These are phyloP conservation scores for Boechera stricta DNA, from an alignment of 345 rosid genomes.

Conservation along the genomic window DNA sequence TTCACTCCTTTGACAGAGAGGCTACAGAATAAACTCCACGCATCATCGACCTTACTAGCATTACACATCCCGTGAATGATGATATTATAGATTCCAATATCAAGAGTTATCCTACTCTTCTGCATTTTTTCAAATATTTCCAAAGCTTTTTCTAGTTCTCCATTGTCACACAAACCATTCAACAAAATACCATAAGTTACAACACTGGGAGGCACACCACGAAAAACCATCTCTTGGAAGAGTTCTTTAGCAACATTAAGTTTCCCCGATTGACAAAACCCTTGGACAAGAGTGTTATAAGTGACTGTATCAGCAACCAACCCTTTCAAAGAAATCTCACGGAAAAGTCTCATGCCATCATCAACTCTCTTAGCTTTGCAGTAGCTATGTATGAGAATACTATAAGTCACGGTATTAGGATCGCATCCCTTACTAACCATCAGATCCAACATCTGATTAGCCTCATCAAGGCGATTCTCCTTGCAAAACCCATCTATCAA, in stretches of 20 bases:
- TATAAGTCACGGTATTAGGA: slow-evolving; percentile 28
- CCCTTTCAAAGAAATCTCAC: background rate
- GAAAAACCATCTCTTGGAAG: slow-evolving; percentile 13
- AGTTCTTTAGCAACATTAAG: background rate
- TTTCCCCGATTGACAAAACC: slow-evolving; percentile 11
- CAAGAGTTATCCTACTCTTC: background rate
- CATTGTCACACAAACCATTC: background rate
- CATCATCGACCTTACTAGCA: slow-evolving; percentile 1
- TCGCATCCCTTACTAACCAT: slow-evolving; percentile 21
- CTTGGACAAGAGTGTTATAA: slow-evolving; percentile 18
- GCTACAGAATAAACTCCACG: slow-evolving; percentile 33
- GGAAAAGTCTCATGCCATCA: slow-evolving; percentile 5
- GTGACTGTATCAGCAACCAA: background rate
- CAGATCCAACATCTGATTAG: slow-evolving; percentile 27
- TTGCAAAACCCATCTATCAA: slow-evolving; percentile 39
- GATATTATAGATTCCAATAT: background rate
- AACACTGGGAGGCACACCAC: slow-evolving; percentile 34
- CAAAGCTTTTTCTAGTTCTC: background rate
- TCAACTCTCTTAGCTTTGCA: slow-evolving; percentile 14
- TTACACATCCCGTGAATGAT: slow-evolving; percentile 1
- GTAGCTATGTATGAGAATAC: slow-evolving; percentile 8
- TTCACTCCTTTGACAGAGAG: slow-evolving; percentile 33
- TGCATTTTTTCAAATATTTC: background rate
- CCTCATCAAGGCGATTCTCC: slow-evolving; percentile 37
- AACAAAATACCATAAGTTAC: slow-evolving; percentile 11